phyloP scores from a whole-genome alignment of 2,329 filamentous ascomycete genomes.

The Coleophoma cylindrospora region DNA sequence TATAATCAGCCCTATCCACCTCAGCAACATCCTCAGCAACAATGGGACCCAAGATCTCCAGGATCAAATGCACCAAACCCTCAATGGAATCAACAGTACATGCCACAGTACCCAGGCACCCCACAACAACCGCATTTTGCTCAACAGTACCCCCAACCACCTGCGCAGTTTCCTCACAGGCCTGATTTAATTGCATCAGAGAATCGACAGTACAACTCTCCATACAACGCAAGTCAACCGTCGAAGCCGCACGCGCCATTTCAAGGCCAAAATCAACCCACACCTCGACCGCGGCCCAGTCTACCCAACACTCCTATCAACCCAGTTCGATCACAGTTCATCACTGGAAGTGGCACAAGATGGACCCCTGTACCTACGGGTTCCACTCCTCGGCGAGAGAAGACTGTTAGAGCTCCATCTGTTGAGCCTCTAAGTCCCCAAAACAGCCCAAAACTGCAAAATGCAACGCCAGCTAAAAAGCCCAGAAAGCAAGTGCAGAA shows the following conservation, averaged over 20 bases:
- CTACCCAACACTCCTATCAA: conserved; percentile 21
- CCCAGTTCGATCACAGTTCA: conserved; percentile 6
- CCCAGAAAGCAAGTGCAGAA: neutral
- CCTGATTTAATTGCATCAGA: conserved; percentile 16
- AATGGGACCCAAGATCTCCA: conserved; percentile 8
- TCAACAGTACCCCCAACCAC: conserved; percentile 2
- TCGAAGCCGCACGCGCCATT: conserved; percentile 8
- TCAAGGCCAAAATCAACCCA: conserved; percentile 5
- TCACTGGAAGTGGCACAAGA: conserved; percentile 42
- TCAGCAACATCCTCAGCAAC: conserved; percentile 22
- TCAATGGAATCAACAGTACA: conserved; percentile 16
- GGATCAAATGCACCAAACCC: conserved; percentile 12
- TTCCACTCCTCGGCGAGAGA: conserved; percentile 47
- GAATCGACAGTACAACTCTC: conserved; percentile 26
- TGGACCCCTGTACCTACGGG: conserved; percentile 54
- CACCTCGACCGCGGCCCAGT: conserved; percentile 10
- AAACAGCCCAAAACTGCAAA: conserved; percentile 15
- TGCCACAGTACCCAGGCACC: conserved; percentile 8
- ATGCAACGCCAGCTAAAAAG: conserved; percentile 4
- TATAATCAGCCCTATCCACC: conserved; percentile 13
- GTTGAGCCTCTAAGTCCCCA: conserved; percentile 57
- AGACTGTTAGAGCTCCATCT: conserved; percentile 36
- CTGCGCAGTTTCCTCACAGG: conserved; percentile 14
- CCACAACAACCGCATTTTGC: conserved; percentile 3
- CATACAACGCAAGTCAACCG: conserved; percentile 23